Conservation (phyloP, 495 filamentous ascomycete species). For the Aspergillus baeticus region DNA sequence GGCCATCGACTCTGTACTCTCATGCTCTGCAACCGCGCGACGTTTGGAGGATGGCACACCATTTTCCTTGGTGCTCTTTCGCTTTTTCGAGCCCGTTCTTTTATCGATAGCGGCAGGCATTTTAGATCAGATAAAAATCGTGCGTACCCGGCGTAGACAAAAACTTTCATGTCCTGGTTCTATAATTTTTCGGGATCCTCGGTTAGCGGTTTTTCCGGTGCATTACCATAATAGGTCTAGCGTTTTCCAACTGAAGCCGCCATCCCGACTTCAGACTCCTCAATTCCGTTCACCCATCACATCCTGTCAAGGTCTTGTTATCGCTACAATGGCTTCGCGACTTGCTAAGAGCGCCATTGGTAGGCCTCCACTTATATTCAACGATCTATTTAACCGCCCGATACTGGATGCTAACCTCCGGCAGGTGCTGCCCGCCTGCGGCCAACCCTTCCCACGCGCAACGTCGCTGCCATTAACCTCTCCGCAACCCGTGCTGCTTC, state of each 20-base stretch:
- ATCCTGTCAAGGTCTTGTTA: constrained; percentile 35
- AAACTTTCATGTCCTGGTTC: constrained; percentile 21
- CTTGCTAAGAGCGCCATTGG: constrained; percentile 88
- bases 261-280: constrained; percentile 53
- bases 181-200: constrained; percentile 36
- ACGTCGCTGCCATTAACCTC: constrained; percentile 67
- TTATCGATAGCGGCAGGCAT: constrained; percentile 32
- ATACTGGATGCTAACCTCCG: constrained; percentile 27
- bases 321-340: constrained; percentile 87
- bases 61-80: constrained; percentile 39
- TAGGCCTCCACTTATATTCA: constrained; percentile 47
- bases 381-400: constrained; percentile 5
- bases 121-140: constrained; percentile 11
- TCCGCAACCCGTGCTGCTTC: constrained; percentile 66
- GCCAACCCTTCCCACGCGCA: constrained; percentile 65
- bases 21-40: constrained; percentile 41
- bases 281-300: constrained; percentile 45
- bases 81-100: constrained; percentile 37
- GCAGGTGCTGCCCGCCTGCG: constrained; percentile 89
- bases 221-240: constrained; percentile 72
- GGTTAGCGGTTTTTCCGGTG: constrained; percentile 39
- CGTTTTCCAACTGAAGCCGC: constrained; percentile 87
- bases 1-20: constrained; percentile 49
- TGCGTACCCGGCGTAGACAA: neutral
- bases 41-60: constrained; percentile 42